Evolutionary conservation across 148 eudicot species (phyloP), one percentile per base, ranked within the genome.

Genomic region (Rhododendron ovatum): DNA sequence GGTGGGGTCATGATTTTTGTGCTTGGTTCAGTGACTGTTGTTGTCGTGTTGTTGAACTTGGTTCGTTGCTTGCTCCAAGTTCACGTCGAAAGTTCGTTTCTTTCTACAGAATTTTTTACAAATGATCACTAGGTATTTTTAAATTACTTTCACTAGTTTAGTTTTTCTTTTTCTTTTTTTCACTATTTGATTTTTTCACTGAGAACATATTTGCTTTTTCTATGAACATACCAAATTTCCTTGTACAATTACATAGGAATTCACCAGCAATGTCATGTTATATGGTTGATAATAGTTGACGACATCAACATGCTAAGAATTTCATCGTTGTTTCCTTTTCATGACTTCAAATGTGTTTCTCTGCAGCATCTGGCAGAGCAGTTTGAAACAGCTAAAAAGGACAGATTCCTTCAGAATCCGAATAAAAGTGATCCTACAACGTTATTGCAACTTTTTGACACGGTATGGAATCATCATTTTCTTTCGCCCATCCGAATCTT

Each of bases 321-420:
- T 43, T 48, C 18, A 47, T 14, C 2, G 17, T 48, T 71, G 43
- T 33, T 53, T 80, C 11, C 71, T 79, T 65, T 85, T 88, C 78
- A 39, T 14, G 43, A 76, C 30, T 78, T 77, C 24, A 63, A 14
- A 53, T 86, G 55, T 80, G 28, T 83, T 69, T 89, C 69, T 86
- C 50, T 63, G 85, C 91, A 92, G 94, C 89, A 84, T 85, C 35
- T 80, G 86, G 86, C 91, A 84, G 77, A 86, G 80, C 48, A 81
- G 85, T 82, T 43, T 78, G 57, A 86, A 87, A 84, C 88, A 85
- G 69, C 86, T 83, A 35, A 89, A 87, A 87, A 90, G 76, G 78
- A 85, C 45, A 74, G 86, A 90, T 83, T 85, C 88, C 37, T 75
- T 89, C 73, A 47, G 43, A 20, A 59, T 18, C 77, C 91, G 84